phyloP scores from a whole-genome alignment of 2,329 filamentous ascomycete species.

The Colletotrichum viniferum region DNA sequence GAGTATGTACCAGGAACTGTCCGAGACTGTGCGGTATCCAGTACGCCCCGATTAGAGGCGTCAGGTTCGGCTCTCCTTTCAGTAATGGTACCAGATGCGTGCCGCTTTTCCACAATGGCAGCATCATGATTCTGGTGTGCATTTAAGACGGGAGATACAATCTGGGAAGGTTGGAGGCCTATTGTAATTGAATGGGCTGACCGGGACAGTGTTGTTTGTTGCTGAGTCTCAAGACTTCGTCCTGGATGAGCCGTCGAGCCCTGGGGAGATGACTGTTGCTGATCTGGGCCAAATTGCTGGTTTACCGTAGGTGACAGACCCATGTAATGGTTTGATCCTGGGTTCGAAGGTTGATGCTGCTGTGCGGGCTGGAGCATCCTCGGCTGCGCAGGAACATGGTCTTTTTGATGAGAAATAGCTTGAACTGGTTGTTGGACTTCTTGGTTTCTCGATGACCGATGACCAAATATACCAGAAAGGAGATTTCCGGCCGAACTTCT shows the following conservation, averaged over 20 bases:
- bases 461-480: conserved; percentile 26
- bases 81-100: background rate
- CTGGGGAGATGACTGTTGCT: background rate
- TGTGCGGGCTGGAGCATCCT: background rate
- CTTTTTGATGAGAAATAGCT: background rate
- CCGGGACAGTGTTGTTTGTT: background rate
- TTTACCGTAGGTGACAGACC: background rate
- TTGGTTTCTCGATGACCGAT: conserved; percentile 23
- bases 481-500: conserved; percentile 25
- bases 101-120: background rate
- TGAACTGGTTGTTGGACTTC: conserved; percentile 19
- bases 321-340: background rate
- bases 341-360: background rate
- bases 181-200: background rate
- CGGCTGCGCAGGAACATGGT: background rate
- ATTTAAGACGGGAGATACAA: background rate
- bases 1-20: background rate
- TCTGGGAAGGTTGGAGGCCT: background rate
- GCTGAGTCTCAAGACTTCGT: background rate
- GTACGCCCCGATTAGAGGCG: background rate
- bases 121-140: background rate
- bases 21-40: background rate
- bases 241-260: background rate
- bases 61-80: background rate
- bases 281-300: background rate